Conservation (phyloP, 2,329 filamentous ascomycete species). For the Setomelanomma holmii region DNA sequence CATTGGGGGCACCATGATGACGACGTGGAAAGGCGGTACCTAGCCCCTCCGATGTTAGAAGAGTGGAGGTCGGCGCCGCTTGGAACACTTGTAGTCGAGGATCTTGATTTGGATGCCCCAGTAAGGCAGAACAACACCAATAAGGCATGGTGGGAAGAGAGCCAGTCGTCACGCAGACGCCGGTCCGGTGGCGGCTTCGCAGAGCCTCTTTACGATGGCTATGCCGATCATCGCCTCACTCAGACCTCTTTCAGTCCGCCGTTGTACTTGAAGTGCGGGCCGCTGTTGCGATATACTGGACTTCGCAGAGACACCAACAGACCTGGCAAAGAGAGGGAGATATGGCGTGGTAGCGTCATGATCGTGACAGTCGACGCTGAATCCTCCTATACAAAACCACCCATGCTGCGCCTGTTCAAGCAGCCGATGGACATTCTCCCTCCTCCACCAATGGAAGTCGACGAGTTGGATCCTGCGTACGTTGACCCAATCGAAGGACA, state of each 20-base stretch:
- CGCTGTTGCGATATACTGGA: slow-evolving; percentile 87
- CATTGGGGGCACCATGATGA: slow-evolving; percentile 44
- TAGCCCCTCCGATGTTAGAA: slow-evolving; percentile 67
- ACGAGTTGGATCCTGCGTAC: slow-evolving; percentile 77
- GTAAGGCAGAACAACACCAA: slow-evolving; percentile 38
- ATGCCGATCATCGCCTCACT: slow-evolving; percentile 70
- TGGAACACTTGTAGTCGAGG: slow-evolving; percentile 50
- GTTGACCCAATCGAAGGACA: slow-evolving; percentile 89
- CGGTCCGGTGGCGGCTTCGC: slow-evolving; percentile 37
- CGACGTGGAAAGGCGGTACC: slow-evolving; percentile 60
- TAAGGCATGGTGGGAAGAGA: slow-evolving; percentile 78
- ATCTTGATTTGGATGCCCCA: slow-evolving; percentile 52
- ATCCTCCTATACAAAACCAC: slow-evolving; percentile 80
- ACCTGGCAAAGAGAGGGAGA: slow-evolving; percentile 68
- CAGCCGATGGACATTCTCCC: slow-evolving; percentile 85
- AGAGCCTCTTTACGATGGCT: slow-evolving; percentile 66
- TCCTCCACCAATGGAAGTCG: slow-evolving; percentile 74
- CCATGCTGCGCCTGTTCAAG: slow-evolving; percentile 82
- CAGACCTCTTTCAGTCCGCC: slow-evolving; percentile 80
- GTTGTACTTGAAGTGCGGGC: slow-evolving; percentile 87
- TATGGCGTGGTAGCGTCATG: slow-evolving; percentile 94
- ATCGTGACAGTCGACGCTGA: slow-evolving; percentile 88
- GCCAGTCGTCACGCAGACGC: slow-evolving; percentile 53
- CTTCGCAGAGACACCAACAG: slow-evolving; percentile 66
- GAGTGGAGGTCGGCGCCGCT: slow-evolving; percentile 55